These are phyloP conservation scores for Seminavis robusta DNA, from an alignment of 108 stramenopile genomes.

Conservation along the genomic window DNA sequence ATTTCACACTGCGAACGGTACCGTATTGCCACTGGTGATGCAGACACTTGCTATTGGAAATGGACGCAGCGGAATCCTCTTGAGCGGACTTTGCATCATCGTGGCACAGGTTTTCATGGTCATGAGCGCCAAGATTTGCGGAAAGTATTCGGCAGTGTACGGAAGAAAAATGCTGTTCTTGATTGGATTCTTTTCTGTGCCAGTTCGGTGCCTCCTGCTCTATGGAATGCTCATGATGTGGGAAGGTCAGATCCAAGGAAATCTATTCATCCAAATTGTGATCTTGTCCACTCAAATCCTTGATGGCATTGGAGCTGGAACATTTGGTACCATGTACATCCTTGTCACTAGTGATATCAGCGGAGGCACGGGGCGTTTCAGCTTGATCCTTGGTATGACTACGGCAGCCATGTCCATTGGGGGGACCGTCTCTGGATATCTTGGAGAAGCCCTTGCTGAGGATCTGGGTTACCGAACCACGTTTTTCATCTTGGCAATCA, in stretches of 20 bases:
- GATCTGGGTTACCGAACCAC: conserved; percentile 72
- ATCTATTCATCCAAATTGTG: conserved; percentile 42
- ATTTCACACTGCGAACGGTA: conserved; percentile 85
- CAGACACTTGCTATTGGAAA: conserved; percentile 81
- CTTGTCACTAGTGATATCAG: conserved; percentile 85
- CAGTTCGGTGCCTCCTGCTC: conserved; percentile 76
- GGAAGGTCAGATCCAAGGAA: too few relatives aligned
- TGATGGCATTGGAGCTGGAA: conserved; percentile 87
- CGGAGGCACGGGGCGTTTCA: conserved; percentile 83
- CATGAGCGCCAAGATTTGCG: conserved; percentile 69
- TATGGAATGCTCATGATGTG: too few relatives aligned
- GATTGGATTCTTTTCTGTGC: conserved; percentile 74
- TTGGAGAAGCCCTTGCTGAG: conserved; percentile 81
- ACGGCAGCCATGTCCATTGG: conserved; percentile 89
- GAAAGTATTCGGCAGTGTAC: conserved; percentile 73
- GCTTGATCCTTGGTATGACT: conserved; percentile 73
- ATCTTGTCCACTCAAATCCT: conserved; percentile 84
- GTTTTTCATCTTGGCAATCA: conserved; percentile 73
- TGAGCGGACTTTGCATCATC: conserved; percentile 85
- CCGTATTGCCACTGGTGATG: conserved; percentile 85
- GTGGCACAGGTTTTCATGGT: conserved; percentile 87
- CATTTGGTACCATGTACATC: conserved; percentile 90
- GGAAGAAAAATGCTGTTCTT: conserved; percentile 82
- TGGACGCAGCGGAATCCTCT: conserved; percentile 66
- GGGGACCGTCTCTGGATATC: conserved; percentile 85